Evolutionary conservation across 177 flowering plant genomes (phyloP).

Genomic region (Vitis hybrid): DNA sequence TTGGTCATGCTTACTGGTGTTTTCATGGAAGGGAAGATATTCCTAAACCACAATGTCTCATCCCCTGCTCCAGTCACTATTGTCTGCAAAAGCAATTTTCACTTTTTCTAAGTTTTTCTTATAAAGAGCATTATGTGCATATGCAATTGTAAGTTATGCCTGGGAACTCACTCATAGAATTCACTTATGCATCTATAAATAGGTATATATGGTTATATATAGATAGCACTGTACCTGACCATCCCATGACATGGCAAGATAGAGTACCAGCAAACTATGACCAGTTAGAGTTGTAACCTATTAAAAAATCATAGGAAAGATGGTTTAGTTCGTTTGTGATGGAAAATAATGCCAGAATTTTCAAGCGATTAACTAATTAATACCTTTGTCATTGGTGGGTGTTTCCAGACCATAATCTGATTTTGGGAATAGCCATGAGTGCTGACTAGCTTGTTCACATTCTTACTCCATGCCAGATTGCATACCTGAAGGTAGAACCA

Average conservation of each 20-base stretch:
- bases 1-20: slow-evolving; percentile 49
- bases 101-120: no score
- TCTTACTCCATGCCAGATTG: slow-evolving; percentile 94
- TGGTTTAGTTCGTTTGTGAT: no score
- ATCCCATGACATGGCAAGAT: slow-evolving; percentile 94
- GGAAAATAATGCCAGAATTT: no score
- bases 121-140: no score
- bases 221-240: slow-evolving; percentile 66
- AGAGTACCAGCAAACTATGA: slow-evolving; percentile 82
- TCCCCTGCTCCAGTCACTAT: slow-evolving; percentile 99
- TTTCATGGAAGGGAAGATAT: slow-evolving; percentile 87
- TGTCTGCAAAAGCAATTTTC: slow-evolving; percentile 50
- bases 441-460: slow-evolving; percentile 94
- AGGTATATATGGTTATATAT: no score
- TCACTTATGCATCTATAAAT: no score
- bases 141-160: no score
- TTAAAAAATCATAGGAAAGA: not conserved
- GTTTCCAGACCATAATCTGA: slow-evolving; percentile 99
- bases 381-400: slow-evolving; percentile 90
- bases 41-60: slow-evolving; percentile 94
- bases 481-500: slow-evolving; percentile 56
- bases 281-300: slow-evolving; percentile 97
- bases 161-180: no score
- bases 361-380: no score
- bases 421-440: slow-evolving; percentile 98